phyloP scores from a whole-genome alignment of 305 asterid species.

The Fraxinus greggii region DNA sequence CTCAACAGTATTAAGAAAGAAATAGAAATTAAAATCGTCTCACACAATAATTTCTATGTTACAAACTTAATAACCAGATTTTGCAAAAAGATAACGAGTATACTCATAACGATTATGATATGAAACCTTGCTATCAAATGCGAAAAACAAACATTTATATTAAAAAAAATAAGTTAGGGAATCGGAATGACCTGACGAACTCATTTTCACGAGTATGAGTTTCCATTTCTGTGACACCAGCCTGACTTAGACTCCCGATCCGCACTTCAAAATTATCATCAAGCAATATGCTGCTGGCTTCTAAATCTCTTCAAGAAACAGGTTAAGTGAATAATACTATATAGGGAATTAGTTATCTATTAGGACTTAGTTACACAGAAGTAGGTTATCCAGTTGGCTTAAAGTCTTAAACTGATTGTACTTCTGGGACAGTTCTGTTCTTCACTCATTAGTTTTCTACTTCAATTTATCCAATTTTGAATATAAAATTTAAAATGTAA shows the following conservation, averaged over 20 bases:
- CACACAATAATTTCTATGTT: neutral
- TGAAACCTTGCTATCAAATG: neutral
- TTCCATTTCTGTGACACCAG: conserved; percentile 73
- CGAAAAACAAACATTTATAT: neutral
- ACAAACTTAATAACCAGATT: neutral
- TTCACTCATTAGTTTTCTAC: neutral
- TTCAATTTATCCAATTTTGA: neutral
- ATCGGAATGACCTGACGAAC: conserved; percentile 61
- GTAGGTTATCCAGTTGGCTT: neutral
- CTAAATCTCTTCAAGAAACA: conserved; percentile 64
- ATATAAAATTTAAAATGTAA: no score
- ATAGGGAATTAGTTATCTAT: neutral
- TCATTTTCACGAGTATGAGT: conserved; percentile 49
- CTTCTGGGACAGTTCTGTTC: neutral
- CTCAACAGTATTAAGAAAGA: neutral
- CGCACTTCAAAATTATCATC: conserved; percentile 92
- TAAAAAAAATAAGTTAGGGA: conserved; percentile 34
- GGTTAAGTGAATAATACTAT: neutral
- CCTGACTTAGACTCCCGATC: conserved; percentile 78
- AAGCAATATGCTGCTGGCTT: conserved; percentile 92
- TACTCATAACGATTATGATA: neutral
- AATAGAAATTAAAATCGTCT: neutral
- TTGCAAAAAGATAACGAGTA: neutral
- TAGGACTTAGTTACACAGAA: neutral
- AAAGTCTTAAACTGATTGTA: neutral